Conservation (phyloP, 306 rosid genomes). For the Rubus idaeus region DNA sequence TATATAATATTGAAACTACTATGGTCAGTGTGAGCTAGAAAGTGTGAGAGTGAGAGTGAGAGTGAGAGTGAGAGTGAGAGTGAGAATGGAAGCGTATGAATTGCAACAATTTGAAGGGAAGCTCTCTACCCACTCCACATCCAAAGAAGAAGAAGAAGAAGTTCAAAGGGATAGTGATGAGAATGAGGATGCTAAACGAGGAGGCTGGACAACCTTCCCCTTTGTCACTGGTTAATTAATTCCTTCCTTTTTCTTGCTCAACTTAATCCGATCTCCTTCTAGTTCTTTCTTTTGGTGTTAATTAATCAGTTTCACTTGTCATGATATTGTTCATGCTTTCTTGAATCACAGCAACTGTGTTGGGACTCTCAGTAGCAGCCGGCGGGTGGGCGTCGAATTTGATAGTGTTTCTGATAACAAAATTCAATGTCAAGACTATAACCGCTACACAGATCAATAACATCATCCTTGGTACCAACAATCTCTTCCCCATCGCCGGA, state of each 20-base stretch:
- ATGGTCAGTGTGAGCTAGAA: too few species aligned
- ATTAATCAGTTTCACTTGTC: neutral
- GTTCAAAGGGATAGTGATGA: neutral
- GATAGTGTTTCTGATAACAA: slow-evolving; percentile 35
- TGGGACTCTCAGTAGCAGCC: slow-evolving; percentile 30
- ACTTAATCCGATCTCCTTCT: neutral
- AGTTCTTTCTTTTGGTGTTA: neutral
- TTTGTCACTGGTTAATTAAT: slow-evolving; percentile 31
- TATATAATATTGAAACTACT: too few species aligned
- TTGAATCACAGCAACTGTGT: slow-evolving; percentile 24
- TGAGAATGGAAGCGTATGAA: neutral
- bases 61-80: neutral
- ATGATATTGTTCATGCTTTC: neutral
- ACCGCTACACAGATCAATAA: slow-evolving; percentile 41
- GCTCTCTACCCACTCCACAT: neutral
- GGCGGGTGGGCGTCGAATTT: slow-evolving; percentile 39
- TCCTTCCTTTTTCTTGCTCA: neutral
- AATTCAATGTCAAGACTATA: slow-evolving; percentile 36
- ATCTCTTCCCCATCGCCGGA: slow-evolving; percentile 34
- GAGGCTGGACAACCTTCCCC: slow-evolving; percentile 52
- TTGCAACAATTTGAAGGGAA: neutral
- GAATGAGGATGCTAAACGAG: slow-evolving; percentile 15
- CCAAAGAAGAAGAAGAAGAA: neutral
- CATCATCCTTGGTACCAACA: slow-evolving; percentile 32
- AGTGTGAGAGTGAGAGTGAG: too few species aligned